Evolutionary conservation across 257 asterid genomes (phyloP).

Genomic region (Coffea eugenioides): DNA sequence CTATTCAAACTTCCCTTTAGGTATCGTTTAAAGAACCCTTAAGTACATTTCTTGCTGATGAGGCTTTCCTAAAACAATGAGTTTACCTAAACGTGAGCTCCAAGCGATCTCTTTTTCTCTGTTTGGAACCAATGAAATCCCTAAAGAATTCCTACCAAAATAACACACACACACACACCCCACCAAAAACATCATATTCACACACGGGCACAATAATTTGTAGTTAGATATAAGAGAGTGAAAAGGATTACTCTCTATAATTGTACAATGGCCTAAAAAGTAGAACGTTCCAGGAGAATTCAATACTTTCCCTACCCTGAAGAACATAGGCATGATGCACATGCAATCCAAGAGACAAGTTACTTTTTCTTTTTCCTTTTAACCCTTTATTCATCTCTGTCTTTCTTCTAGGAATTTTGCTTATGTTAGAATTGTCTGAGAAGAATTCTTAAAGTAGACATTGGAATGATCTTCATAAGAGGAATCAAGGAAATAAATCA

Average conservation of each 20-base stretch:
- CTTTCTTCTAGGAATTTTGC: constrained; percentile 17
- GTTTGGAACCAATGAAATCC: constrained; percentile 17
- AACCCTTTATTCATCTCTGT: constrained; percentile 20
- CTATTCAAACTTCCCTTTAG: constrained; percentile 16
- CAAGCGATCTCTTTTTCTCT: constrained; percentile 35
- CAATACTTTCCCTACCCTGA: constrained; percentile 40
- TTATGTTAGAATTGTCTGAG: constrained; percentile 20
- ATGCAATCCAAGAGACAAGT: constrained; percentile 33
- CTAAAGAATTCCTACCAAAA: constrained; percentile 6
- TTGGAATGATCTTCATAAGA: constrained; percentile 20
- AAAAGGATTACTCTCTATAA: not conserved
- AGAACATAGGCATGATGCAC: constrained; percentile 33
- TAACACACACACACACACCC: not conserved
- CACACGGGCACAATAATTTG: not conserved
- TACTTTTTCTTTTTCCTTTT: constrained; percentile 32
- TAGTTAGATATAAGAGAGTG: constrained; percentile 1
- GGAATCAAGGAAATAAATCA: constrained; percentile 9
- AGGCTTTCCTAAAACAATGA: constrained; percentile 22
- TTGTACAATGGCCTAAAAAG: constrained; percentile 20
- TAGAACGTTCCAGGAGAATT: constrained; percentile 22
- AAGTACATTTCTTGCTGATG: constrained; percentile 31
- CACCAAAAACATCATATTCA: not conserved
- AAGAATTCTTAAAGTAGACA: constrained; percentile 10
- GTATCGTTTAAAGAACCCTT: constrained; percentile 18
- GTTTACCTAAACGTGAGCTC: constrained; percentile 27